Percentiles rank a stretch among this genome's conserved stretches.
Conservation (phyloP, 352 stramenopile genomes). For the Globisporangium perplexum region DNA sequence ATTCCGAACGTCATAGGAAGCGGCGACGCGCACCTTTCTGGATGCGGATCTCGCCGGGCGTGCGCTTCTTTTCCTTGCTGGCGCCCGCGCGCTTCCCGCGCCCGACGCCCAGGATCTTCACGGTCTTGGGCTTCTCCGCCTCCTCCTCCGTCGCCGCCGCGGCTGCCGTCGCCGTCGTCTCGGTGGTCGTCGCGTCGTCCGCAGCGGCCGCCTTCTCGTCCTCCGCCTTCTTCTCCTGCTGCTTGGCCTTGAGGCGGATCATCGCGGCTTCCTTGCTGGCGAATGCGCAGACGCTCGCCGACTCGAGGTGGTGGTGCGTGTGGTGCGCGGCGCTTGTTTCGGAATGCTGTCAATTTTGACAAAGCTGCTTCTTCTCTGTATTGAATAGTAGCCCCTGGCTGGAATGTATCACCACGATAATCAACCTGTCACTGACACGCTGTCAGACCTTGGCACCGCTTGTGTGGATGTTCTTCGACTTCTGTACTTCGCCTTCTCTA, state of each 20-base stretch:
- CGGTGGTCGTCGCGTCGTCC: slow-evolving; percentile 8
- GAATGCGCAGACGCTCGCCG: not conserved
- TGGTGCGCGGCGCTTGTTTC: not conserved
- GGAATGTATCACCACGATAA: too few relatives aligned
- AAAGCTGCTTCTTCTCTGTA: not conserved
- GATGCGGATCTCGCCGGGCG: slow-evolving; percentile 96
- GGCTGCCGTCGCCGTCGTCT: slow-evolving; percentile 13
- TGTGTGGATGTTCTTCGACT: too few relatives aligned
- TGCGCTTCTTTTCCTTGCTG: slow-evolving; percentile 90
- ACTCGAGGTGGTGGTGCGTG: too few relatives aligned
- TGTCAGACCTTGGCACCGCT: too few relatives aligned
- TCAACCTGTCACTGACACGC: too few relatives aligned
- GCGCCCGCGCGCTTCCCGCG: slow-evolving; percentile 59
- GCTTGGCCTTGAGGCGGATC: slow-evolving; percentile 83
- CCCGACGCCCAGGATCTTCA: slow-evolving; percentile 80
- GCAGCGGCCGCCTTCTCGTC: slow-evolving; percentile 36
- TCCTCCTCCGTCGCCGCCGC: slow-evolving; percentile 10
- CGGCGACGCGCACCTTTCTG: slow-evolving; percentile 93
- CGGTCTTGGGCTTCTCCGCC: slow-evolving; percentile 60
- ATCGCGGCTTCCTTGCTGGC: slow-evolving; percentile 18
- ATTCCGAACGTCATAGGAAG: not conserved
- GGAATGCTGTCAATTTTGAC: not conserved
- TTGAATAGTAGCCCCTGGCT: not conserved
- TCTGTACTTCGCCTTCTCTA: too few relatives aligned
- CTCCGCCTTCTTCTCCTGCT: slow-evolving; percentile 82